These are phyloP conservation scores for Arachis hypogaea DNA, from an alignment of 306 rosid genomes.

Conservation along the genomic window DNA sequence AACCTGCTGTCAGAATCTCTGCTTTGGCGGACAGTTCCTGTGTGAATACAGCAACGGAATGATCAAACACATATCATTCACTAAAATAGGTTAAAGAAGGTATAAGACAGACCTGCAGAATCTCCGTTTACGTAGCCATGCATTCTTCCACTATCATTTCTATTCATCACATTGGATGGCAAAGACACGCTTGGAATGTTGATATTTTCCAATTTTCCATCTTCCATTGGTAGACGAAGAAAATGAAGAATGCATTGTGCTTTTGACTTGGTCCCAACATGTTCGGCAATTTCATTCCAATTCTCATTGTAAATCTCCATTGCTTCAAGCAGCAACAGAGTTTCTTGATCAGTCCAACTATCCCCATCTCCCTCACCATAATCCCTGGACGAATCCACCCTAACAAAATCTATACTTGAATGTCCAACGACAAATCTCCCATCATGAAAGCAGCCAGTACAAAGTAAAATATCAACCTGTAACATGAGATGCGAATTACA, in stretches of 20 bases:
- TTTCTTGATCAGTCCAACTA: constrained; percentile 97
- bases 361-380: constrained; percentile 85
- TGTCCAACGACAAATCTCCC: constrained; percentile 89
- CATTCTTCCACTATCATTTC: constrained; percentile 54
- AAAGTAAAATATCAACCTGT: constrained; percentile 85
- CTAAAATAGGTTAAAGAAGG: constrained; percentile 30
- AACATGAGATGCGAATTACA: constrained; percentile 42
- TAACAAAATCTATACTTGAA: constrained; percentile 80
- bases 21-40: constrained; percentile 64
- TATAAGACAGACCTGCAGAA: constrained; percentile 63
- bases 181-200: constrained; percentile 69
- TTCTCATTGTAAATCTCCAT: constrained; percentile 88
- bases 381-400: constrained; percentile 70
- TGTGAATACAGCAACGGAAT: constrained; percentile 35
- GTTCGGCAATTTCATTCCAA: constrained; percentile 95
- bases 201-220: constrained; percentile 85
- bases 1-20: constrained; percentile 65
- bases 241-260: constrained; percentile 98
- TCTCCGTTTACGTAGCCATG: constrained; percentile 65
- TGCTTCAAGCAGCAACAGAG: constrained; percentile 87
- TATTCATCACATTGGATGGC: constrained; percentile 53
- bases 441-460: constrained; percentile 87
- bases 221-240: constrained; percentile 94
- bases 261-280: constrained; percentile 94
- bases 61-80: constrained; percentile 34